A percentile compares a stretch with the other conserved stretches of the same genome.
Evolutionary conservation across 371 early-diverging fungal species (phyloP).

Genomic region (Basidiobolus meristosporus): DNA sequence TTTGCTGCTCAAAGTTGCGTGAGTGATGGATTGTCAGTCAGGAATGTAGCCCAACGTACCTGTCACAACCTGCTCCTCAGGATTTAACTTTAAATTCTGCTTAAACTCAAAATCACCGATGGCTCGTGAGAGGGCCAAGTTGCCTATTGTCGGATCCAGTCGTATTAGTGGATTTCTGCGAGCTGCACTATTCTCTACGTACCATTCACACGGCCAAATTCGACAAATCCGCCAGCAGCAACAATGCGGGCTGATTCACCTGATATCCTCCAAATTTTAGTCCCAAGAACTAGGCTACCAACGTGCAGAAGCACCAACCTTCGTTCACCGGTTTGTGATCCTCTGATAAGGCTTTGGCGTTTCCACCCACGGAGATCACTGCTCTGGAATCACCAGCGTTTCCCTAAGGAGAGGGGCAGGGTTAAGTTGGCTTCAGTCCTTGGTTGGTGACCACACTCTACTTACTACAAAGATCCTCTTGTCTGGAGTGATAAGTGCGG

Average conservation of each 20-base stretch:
- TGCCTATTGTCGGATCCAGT: conserved; percentile 28
- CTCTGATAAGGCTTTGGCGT: conserved; percentile 50
- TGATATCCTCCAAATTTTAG: too few species aligned
- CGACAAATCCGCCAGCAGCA: conserved; percentile 85
- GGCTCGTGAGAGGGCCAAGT: conserved; percentile 86
- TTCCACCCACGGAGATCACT: conserved; percentile 53
- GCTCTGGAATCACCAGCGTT: conserved; percentile 94
- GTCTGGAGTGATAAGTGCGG: conserved; percentile 58
- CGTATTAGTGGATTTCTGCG: not conserved
- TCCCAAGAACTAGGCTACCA: too few species aligned
- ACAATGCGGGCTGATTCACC: conserved; percentile 65
- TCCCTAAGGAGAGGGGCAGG: conserved; percentile 16
- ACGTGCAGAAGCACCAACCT: conserved; percentile 6
- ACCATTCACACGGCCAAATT: conserved; percentile 92
- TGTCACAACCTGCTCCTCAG: conserved; percentile 84
- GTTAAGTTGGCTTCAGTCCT: conserved; percentile 2
- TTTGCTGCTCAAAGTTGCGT: too few species aligned
- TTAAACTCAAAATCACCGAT: conserved; percentile 96
- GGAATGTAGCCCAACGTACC: conserved; percentile 10
- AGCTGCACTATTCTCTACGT: conserved; percentile 3
- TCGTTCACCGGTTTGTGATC: conserved; percentile 87
- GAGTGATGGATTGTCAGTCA: too few species aligned
- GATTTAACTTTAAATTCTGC: conserved; percentile 32
- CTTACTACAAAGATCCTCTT: conserved; percentile 16
- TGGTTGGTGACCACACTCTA: too few species aligned